Percentiles rank a stretch among this genome's conserved stretches.
Evolutionary conservation across 768 basidiomycete species (phyloP).

Genomic region (Kwoniella pini): DNA sequence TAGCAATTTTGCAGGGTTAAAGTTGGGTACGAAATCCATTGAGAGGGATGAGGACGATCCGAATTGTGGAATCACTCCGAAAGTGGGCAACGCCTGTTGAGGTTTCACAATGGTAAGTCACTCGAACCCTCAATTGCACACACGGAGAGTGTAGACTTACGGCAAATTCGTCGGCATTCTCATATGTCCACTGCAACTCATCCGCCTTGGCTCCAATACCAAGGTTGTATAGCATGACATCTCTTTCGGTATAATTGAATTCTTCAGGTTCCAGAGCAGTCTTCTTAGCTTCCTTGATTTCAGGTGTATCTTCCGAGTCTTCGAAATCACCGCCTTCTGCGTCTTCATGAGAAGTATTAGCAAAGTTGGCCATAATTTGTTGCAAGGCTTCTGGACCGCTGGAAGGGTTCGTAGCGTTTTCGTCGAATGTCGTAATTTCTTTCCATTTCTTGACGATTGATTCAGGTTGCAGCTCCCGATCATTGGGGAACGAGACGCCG

Average conservation of each 20-base stretch:
- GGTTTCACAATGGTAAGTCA: not conserved
- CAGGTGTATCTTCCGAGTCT: conserved; percentile 77
- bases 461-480: conserved; percentile 74
- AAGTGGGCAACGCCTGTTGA: conserved; percentile 74
- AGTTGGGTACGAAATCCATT: conserved; percentile 81
- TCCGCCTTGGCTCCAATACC: conserved; percentile 91
- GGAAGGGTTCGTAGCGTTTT: conserved; percentile 78
- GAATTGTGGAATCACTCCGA: conserved; percentile 93
- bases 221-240: conserved; percentile 92
- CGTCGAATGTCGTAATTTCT: conserved; percentile 78
- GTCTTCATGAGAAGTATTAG: conserved; percentile 54
- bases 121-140: not conserved
- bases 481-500: conserved; percentile 70
- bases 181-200: conserved; percentile 88
- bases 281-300: conserved; percentile 81
- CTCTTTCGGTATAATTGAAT: conserved; percentile 80
- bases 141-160: conserved; percentile 28
- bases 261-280: conserved; percentile 59
- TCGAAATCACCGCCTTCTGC: conserved; percentile 38
- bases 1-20: conserved; percentile 92
- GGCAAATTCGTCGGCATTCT: conserved; percentile 78
- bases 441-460: conserved; percentile 77
- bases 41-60: conserved; percentile 66
- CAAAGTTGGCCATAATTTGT: conserved; percentile 68
- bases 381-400: conserved; percentile 74